These are phyloP conservation scores for Phanerochaete sordida DNA, from an alignment of 768 basidiomycete species.

Conservation along the genomic window DNA sequence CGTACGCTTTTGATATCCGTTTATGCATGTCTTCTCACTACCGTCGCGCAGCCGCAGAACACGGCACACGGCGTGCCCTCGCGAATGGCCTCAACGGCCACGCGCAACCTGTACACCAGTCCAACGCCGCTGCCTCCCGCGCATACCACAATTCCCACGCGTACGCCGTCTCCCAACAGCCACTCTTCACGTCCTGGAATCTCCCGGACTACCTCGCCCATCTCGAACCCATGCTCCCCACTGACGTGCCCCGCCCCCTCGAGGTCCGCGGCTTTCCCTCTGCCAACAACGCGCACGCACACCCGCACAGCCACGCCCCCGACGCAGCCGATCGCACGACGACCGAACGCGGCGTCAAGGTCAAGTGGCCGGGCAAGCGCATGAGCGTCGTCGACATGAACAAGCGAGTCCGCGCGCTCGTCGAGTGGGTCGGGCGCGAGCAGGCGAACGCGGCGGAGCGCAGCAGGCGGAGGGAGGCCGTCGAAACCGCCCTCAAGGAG, in stretches of 20 bases:
- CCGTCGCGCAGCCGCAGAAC: conserved; percentile 34
- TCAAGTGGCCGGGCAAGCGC: conserved; percentile 91
- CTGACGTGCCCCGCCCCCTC: conserved; percentile 68
- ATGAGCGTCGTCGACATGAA: conserved; percentile 98
- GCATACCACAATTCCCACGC: conserved; percentile 79
- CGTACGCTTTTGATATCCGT: conserved; percentile 31
- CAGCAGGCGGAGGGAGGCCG: conserved; percentile 60
- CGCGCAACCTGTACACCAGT: conserved; percentile 32
- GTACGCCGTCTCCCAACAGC: conserved; percentile 75
- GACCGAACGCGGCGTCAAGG: conserved; percentile 74
- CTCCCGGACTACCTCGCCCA: conserved; percentile 92
- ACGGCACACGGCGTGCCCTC: conserved; percentile 48
- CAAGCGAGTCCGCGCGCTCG: conserved; percentile 84
- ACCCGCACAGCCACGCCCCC: conserved; percentile 37
- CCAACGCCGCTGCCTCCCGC: conserved; percentile 39
- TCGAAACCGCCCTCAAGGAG: conserved; percentile 50
- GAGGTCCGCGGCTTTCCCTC: conserved; percentile 62
- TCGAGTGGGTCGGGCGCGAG: conserved; percentile 93
- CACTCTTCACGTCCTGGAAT: conserved; percentile 81
- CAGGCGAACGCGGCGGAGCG: conserved; percentile 76
- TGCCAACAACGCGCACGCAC: too few relatives aligned
- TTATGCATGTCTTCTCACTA: conserved; percentile 17
- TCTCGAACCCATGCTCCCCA: conserved; percentile 79
- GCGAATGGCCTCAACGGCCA: conserved; percentile 30
- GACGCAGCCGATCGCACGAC: conserved; percentile 56